Evolutionary conservation across 345 rosid genomes (phyloP), one percentile per base, ranked within the genome.

Genomic region (Citrus trifoliata): DNA sequence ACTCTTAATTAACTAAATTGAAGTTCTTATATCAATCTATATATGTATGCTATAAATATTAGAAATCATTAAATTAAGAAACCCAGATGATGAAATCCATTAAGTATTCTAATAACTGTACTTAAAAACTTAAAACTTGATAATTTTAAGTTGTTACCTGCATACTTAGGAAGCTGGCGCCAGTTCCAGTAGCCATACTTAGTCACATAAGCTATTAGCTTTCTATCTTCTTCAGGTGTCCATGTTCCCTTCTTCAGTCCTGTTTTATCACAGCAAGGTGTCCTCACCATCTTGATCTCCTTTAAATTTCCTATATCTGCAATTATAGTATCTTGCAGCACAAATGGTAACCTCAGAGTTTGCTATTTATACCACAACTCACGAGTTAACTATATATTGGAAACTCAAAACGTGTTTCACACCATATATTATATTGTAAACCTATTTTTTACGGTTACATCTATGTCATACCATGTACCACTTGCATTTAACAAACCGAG

Each of bases 141-240:
- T 53, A 1, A 19, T 24, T 33, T 12, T 37, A 37, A 37, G 7
- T 53, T 4, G 10, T 60, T 76, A 90, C 94, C 94, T 65, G 94
- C 94, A 59, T 62, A 87, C 66, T 83, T 89, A 9, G 94, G 94
- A 42, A 89, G 87, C 40, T 86, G 87, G 68, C 91, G 88, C 92
- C 94, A 90, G 77, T 90, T 90, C 89, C 88, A 88, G 32, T 77
- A 81, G 70, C 94, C 94, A 69, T 85, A 84, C 77, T 84, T 72
- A 53, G 84, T 85, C 1, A 90, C 80, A 81, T 89, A 90, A 75
- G 70, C 90, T 56, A 53, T 61, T 14, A 90, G 85, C 78, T 85
- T 90, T 61, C 61, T 78, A 32, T 90, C 92, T 79, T 90, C 94
- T 80, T 90, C 94, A 0, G 86, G 87, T 53, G 90, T 87, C 93